Evolutionary conservation across 2,329 filamentous ascomycete genomes (phyloP), one percentile per base, ranked within the genome.

Genomic region (Colletotrichum incanum): DNA sequence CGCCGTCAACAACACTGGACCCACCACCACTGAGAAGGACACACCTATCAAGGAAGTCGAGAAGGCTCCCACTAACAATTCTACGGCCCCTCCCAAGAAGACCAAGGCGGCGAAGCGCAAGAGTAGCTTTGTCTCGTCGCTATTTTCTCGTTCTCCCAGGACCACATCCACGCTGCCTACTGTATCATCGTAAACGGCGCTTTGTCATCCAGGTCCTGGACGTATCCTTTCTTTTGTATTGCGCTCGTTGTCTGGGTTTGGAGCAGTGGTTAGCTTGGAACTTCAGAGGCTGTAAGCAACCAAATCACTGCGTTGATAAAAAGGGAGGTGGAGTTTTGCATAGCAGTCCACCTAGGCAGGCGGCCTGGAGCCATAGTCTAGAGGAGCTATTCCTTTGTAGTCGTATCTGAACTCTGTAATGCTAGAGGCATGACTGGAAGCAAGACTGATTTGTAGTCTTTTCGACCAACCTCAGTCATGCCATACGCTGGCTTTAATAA

Each of bases 51-150:
- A 60, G 45, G 59, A 72, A 67, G 59, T 72, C 2, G 70, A 72
- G 54, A 71, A 66, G 41, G 47, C 67, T 18, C 20, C 70, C 11
- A 39, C 31, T 5, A n/a, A n/a, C n/a, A 71, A 62, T 31, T 41
- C 47, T 11, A 26, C n/a, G 4, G 31, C 65, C 9, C 37, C 66
- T n/a, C 14, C 23, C 12, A 66, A 61, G 55, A 73, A 64, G 67
- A 55, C 28, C 28, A 72, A 72, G 52, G 34, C 31, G 26, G 60
- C 67, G 28, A 73, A 67, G 41, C 67, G 67, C 39, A 73, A 71
- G 71, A 62, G 56, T 34, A 73, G 41, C 47, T 73, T 73, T 14
- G 71, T 73, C n/a, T 41, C 61, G 16, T 71, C 60, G 11, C 61
- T 73, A 3, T 73, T 73, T n/a, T 65, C 60, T 18, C 67, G 71